Evolutionary conservation across 2,329 filamentous ascomycete species (phyloP).

Genomic region (Scytalidium sp.): DNA sequence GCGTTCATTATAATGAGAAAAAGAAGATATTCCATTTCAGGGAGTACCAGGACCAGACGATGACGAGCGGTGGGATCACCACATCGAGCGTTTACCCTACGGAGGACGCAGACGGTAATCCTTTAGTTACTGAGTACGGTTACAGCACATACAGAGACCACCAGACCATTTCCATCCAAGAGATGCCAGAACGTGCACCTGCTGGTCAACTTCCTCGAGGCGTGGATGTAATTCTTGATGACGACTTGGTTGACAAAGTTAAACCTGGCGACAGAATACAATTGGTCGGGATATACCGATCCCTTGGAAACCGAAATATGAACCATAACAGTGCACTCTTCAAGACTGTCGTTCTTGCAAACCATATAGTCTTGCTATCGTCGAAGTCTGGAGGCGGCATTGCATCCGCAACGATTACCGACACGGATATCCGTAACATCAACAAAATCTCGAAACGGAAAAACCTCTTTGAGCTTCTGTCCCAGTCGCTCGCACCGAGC

Average conservation of each 20-base stretch:
- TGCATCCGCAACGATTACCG: conserved; percentile 87
- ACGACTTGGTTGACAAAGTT: conserved; percentile 90
- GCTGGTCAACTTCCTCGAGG: conserved; percentile 92
- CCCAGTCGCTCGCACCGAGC: conserved; percentile 91
- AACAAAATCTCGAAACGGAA: conserved; percentile 96
- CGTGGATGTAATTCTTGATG: conserved; percentile 94
- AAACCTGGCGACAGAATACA: conserved; percentile 97
- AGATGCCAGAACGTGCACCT: conserved; percentile 96
- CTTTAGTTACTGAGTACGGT: conserved; percentile 91
- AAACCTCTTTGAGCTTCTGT: conserved; percentile 87
- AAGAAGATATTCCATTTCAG: conserved; percentile 84
- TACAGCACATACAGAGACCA: conserved; percentile 95
- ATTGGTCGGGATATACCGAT: conserved; percentile 93
- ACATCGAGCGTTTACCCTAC: conserved; percentile 92
- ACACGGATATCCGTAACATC: conserved; percentile 97
- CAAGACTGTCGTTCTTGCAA: conserved; percentile 89
- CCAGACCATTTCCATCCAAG: conserved; percentile 96
- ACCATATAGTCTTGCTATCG: conserved; percentile 90
- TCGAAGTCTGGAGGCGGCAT: conserved; percentile 96
- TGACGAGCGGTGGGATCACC: conserved; percentile 82
- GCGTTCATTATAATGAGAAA: conserved; percentile 91
- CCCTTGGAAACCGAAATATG: conserved; percentile 90
- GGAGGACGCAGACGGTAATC: conserved; percentile 89
- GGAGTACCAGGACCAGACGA: conserved; percentile 94
- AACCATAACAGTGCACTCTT: conserved; percentile 89